Evolutionary conservation across 306 rosid genomes (phyloP).

Genomic region (Pachyrhizus erosus): DNA sequence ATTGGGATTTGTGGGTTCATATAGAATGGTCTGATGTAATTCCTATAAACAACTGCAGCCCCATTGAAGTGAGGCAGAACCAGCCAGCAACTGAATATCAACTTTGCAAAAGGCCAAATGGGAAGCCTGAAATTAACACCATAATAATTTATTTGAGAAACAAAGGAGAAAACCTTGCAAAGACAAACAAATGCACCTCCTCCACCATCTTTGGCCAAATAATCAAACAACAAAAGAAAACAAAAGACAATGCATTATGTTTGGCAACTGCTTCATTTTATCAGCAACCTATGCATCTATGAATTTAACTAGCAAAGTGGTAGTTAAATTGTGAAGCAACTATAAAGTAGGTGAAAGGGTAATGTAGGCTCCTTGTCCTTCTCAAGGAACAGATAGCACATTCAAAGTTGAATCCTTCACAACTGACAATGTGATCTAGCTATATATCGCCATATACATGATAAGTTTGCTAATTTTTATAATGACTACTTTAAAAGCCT

Average conservation of each 20-base stretch:
- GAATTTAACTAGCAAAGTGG: background rate
- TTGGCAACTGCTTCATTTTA: background rate
- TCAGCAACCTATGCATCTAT: background rate
- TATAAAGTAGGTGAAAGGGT: background rate
- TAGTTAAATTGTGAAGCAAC: background rate
- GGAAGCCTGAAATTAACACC: conserved; percentile 65
- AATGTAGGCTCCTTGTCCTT: background rate
- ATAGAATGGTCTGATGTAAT: conserved; percentile 77
- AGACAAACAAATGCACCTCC: too few species aligned
- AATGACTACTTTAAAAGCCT: too few species aligned
- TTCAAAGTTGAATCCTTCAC: background rate
- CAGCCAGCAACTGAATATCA: conserved; percentile 83
- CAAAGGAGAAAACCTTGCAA: background rate
- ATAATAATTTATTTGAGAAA: background rate
- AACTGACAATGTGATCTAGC: too few species aligned
- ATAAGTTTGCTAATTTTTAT: too few species aligned
- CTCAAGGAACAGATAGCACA: background rate
- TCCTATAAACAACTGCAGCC: conserved; percentile 83
- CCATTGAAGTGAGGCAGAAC: conserved; percentile 95
- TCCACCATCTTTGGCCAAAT: background rate
- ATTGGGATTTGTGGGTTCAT: conserved; percentile 73
- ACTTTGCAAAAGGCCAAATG: conserved; percentile 86
- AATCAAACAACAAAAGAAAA: background rate
- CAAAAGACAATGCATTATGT: background rate
- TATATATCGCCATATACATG: too few species aligned